These are phyloP conservation scores for Arthrobotrys sphaeroides DNA, from an alignment of 2,329 filamentous ascomycete species.

Conservation along the genomic window DNA sequence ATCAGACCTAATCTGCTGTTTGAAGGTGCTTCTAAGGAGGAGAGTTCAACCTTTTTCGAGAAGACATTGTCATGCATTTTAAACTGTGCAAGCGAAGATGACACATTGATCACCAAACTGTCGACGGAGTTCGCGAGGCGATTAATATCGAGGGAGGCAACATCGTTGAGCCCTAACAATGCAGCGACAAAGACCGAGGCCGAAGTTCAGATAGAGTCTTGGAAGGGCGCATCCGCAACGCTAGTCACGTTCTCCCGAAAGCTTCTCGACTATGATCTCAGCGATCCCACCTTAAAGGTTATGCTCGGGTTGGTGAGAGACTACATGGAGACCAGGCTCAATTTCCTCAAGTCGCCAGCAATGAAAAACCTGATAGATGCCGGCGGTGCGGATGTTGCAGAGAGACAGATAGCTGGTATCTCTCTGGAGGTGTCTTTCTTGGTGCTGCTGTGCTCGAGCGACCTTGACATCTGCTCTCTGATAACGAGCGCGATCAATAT, in stretches of 20 bases:
- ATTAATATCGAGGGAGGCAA: slow-evolving; percentile 48
- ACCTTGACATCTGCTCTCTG: slow-evolving; percentile 72
- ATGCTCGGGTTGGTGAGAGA: slow-evolving; percentile 58
- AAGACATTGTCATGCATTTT: slow-evolving; percentile 51
- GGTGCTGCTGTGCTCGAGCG: slow-evolving; percentile 72
- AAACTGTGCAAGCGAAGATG: slow-evolving; percentile 50
- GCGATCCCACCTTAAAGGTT: slow-evolving; percentile 57
- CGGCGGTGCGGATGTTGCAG: slow-evolving; percentile 67
- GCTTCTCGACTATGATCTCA: slow-evolving; percentile 57
- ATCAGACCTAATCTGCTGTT: slow-evolving; percentile 57
- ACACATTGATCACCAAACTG: slow-evolving; percentile 42
- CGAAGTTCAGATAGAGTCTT: slow-evolving; percentile 52
- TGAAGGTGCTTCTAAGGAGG: slow-evolving; percentile 54
- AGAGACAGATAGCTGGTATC: slow-evolving; percentile 64
- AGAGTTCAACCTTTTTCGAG: slow-evolving; percentile 49
- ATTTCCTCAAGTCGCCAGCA: slow-evolving; percentile 40
- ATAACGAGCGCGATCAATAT: slow-evolving; percentile 71
- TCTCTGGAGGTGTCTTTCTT: slow-evolving; percentile 69
- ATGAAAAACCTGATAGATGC: slow-evolving; percentile 68
- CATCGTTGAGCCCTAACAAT: slow-evolving; percentile 24
- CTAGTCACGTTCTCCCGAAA: slow-evolving; percentile 57
- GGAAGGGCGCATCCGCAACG: slow-evolving; percentile 57
- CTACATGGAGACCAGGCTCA: slow-evolving; percentile 57
- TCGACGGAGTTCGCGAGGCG: slow-evolving; percentile 48
- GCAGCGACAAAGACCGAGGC: slow-evolving; percentile 35